A percentile compares a stretch with the other conserved stretches of the same genome.
Evolutionary conservation across 1,139 yeast genomes (phyloP).

Genomic region (Debaryomyces sp.): DNA sequence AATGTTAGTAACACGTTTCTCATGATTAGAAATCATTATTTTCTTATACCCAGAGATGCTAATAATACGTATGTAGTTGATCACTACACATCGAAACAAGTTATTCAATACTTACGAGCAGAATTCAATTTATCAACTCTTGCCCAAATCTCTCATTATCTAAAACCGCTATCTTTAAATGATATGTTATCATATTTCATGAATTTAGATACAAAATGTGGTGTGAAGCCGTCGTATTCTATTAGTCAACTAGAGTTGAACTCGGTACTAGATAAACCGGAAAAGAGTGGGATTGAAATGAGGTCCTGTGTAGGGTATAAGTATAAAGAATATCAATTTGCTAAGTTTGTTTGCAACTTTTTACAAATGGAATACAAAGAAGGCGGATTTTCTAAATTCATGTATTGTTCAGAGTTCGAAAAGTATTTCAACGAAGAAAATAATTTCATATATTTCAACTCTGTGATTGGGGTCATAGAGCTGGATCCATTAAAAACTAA

Average conservation of each 20-base stretch:
- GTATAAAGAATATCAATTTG: constrained; percentile 14
- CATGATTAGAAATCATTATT: constrained; percentile 11
- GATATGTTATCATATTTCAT: constrained; percentile 16
- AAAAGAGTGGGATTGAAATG: neutral
- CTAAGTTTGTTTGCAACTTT: constrained; percentile 14
- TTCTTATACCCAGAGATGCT: constrained; percentile 2
- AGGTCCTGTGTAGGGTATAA: neutral
- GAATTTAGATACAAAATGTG: constrained; percentile 13
- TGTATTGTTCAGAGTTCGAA: constrained; percentile 15
- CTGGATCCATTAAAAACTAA: neutral
- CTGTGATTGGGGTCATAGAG: constrained; percentile 13
- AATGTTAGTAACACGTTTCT: constrained; percentile 17
- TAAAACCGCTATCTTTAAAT: constrained; percentile 16
- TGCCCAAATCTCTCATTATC: constrained; percentile 13
- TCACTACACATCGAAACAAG: constrained; percentile 12
- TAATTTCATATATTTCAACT: constrained; percentile 20
- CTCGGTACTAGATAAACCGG: constrained; percentile 4
- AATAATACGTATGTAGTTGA: neutral
- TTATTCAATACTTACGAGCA: constrained; percentile 13
- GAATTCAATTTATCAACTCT: constrained; percentile 11
- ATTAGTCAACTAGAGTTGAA: constrained; percentile 11
- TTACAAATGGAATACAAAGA: constrained; percentile 10
- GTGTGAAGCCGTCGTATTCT: constrained; percentile 14
- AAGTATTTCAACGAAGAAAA: constrained; percentile 14
- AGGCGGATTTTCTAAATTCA: constrained; percentile 10